A percentile compares a stretch with the other conserved stretches of the same genome.
phyloP scores from a whole-genome alignment of 108 stramenopile genomes.

The Fistulifera pelliculosa region DNA sequence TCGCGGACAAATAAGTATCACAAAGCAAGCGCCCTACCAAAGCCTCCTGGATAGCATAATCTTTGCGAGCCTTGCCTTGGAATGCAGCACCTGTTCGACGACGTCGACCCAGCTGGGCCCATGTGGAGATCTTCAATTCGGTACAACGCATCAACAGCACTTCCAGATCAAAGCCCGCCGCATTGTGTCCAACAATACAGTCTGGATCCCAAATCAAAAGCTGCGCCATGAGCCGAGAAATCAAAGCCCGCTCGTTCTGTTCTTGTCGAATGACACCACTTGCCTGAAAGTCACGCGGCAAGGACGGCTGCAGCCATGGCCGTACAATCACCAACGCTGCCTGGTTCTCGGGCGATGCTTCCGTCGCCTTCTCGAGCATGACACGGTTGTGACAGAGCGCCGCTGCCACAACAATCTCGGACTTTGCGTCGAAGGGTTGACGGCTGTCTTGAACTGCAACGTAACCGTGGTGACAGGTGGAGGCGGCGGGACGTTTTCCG shows the following conservation, averaged over 20 bases:
- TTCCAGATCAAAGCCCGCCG: conserved; percentile 90
- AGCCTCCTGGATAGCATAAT: conserved; percentile 72
- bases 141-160: conserved; percentile 86
- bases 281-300: not conserved
- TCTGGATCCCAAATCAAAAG: conserved; percentile 95
- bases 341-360: conserved; percentile 17
- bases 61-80: conserved; percentile 60
- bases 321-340: conserved; percentile 69
- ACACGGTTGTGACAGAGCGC: conserved; percentile 87
- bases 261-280: conserved; percentile 43
- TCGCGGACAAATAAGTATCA: conserved; percentile 92
- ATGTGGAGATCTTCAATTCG: conserved; percentile 82
- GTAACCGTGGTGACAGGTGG: conserved; percentile 83
- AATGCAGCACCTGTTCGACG: conserved; percentile 25
- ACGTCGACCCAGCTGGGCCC: conserved; percentile 95
- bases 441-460: conserved; percentile 92
- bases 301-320: conserved; percentile 21
- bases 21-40: conserved; percentile 87
- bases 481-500: conserved; percentile 37
- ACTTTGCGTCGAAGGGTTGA: conserved; percentile 91
- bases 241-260: conserved; percentile 90
- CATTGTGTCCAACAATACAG: conserved; percentile 94
- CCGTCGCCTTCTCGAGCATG: conserved; percentile 61
- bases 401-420: conserved; percentile 91
- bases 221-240: conserved; percentile 69